Base-by-base conservation (phyloP, 371 early-diverging fungal genomes). In the Mucor mucedo region DNA sequence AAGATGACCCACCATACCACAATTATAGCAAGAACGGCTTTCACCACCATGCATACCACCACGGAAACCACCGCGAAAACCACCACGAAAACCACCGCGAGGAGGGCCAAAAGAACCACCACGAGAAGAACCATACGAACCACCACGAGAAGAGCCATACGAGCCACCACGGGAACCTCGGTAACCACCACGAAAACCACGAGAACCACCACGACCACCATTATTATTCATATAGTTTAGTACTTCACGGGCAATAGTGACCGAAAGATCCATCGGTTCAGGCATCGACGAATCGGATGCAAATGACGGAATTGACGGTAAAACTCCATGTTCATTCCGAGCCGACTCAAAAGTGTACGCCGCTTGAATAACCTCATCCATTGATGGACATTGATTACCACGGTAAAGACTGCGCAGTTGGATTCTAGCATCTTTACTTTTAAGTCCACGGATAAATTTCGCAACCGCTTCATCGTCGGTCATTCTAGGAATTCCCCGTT, bases 391-490 rank as follows among this genome's bases (percentile, higher is more conserved):
- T 16, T 45, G 14, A 45, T 45, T 21, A 3, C 45, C 45, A 1
- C 45, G 14, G 16, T 45, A 45, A 14, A 45, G 16, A 16, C 6
- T 16, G 16, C 45, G 45, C 5, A 50, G 21, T 3, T 42, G n/a
- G 21, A 55, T 29, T 28, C 42, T 27, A 55, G 55, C 55, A 4
- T 39, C 42, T 7, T 16, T 21, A 13, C 11, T 40, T 40, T 41
- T 55, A 5, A 55, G 29, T 4, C 28, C 28, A 2, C 41, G 1
- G 21, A 55, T 11, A 11, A 55, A 55, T 28, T 55, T 55, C 1
- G 39, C 16, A 16, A 50, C 50, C 1, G 50, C 50, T 50, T 50
- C 50, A 10, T 50, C 50, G 30, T 50, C 50, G 7, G 30, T 50
- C 50, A 50, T 50, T 2, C 3, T 9, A 10, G 50, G 50, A 30